Percentiles rank a stretch among this genome's conserved stretches.
Evolutionary conservation across 2,329 filamentous ascomycete species (phyloP).

Genomic region (Fusarium sp.): DNA sequence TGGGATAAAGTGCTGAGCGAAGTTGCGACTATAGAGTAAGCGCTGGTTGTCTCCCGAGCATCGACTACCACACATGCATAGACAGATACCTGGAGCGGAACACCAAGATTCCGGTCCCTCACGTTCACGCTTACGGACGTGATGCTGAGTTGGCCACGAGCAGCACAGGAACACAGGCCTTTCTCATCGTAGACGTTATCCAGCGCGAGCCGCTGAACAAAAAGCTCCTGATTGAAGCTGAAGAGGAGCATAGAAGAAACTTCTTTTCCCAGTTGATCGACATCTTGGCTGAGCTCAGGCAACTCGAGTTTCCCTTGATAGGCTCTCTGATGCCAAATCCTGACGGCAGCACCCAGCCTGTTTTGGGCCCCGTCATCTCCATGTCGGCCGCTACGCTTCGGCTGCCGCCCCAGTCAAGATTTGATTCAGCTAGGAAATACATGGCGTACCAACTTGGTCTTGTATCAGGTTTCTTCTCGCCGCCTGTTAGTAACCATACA

Average conservation of each 20-base stretch:
- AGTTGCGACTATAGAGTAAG: slow-evolving; percentile 39
- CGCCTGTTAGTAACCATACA: slow-evolving; percentile 13
- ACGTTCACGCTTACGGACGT: slow-evolving; percentile 35
- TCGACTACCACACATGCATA: background rate
- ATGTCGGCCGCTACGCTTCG: slow-evolving; percentile 26
- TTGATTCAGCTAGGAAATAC: slow-evolving; percentile 20
- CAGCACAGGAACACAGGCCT: slow-evolving; percentile 23
- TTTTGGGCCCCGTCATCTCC: slow-evolving; percentile 36
- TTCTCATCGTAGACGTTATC: slow-evolving; percentile 38
- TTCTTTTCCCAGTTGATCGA: slow-evolving; percentile 44
- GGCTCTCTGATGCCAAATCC: slow-evolving; percentile 43
- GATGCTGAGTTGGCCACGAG: slow-evolving; percentile 6
- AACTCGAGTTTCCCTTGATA: slow-evolving; percentile 35
- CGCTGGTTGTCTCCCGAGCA: background rate
- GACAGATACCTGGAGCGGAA: slow-evolving; percentile 35
- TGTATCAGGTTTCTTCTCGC: slow-evolving; percentile 9
- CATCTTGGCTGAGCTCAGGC: slow-evolving; percentile 40
- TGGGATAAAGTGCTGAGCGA: slow-evolving; percentile 45
- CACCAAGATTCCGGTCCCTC: slow-evolving; percentile 40
- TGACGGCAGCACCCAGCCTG: slow-evolving; percentile 11
- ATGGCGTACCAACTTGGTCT: slow-evolving; percentile 22
- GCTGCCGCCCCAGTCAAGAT: slow-evolving; percentile 3
- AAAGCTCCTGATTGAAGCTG: slow-evolving; percentile 6
- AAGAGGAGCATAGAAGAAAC: slow-evolving; percentile 9
- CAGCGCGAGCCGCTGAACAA: slow-evolving; percentile 35